Conservation (phyloP, 768 basidiomycete genomes). For the Vararia minispora region DNA sequence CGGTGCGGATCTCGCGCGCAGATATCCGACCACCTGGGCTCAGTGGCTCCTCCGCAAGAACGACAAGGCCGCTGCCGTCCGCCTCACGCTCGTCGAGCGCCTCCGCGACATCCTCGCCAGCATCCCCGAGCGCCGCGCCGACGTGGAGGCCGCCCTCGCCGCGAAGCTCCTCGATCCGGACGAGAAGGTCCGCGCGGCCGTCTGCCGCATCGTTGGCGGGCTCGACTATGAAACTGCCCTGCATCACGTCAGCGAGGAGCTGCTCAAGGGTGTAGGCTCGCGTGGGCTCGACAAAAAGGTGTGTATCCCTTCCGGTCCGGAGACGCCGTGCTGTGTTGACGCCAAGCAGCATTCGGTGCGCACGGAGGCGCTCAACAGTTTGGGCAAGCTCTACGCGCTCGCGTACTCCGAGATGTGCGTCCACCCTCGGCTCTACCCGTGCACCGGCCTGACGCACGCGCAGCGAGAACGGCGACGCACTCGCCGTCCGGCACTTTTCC, state of each 20-base stretch:
- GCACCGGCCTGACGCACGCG: not conserved
- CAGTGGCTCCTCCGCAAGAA: constrained; percentile 71
- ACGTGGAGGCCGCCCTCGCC: constrained; percentile 59
- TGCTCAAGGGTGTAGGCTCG: constrained; percentile 53
- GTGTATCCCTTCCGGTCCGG: constrained; percentile 7
- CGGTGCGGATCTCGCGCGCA: constrained; percentile 61
- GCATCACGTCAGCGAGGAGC: constrained; percentile 61
- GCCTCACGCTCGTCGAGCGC: constrained; percentile 71
- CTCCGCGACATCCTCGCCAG: constrained; percentile 48
- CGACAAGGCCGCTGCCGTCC: constrained; percentile 61
- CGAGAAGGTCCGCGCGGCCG: constrained; percentile 80
- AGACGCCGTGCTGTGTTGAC: no score
- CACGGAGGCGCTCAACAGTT: constrained; percentile 60
- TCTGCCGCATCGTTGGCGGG: constrained; percentile 69
- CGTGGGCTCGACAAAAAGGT: constrained; percentile 85
- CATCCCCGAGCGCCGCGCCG: constrained; percentile 54
- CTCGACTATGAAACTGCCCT: constrained; percentile 87
- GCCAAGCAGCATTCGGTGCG: constrained; percentile 43
- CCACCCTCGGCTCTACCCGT: not conserved
- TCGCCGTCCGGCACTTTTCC: constrained; percentile 68
- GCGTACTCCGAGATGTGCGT: constrained; percentile 88
- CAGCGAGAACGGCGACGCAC: constrained; percentile 71
- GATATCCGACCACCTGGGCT: constrained; percentile 79
- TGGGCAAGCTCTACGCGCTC: constrained; percentile 69
- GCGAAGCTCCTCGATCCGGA: constrained; percentile 78